A percentile compares a stretch with the other conserved stretches of the same genome.
Evolutionary conservation across 2,329 filamentous ascomycete species (phyloP).

Genomic region (Fusarium decemcellulare): DNA sequence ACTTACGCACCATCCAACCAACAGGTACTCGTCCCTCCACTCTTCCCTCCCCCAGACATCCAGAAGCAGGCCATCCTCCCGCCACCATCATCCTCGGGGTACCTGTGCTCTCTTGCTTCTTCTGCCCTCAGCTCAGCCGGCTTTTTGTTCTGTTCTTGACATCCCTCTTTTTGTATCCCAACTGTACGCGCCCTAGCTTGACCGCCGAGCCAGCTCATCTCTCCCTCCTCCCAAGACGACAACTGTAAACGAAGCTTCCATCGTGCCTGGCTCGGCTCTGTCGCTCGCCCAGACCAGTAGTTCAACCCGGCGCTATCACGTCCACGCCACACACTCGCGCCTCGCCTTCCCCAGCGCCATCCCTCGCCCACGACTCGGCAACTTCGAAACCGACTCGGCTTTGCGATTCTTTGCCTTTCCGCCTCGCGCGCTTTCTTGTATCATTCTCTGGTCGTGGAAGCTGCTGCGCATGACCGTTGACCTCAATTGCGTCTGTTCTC

Average conservation of each 20-base stretch:
- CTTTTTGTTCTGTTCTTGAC: neutral
- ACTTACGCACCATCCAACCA: constrained; percentile 32
- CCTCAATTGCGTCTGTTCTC: constrained; percentile 44
- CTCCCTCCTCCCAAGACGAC: constrained; percentile 5
- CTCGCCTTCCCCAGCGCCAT: constrained; percentile 37
- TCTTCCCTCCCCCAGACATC: constrained; percentile 36
- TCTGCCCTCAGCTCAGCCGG: neutral
- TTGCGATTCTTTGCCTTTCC: constrained; percentile 19
- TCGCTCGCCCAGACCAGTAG: constrained; percentile 35
- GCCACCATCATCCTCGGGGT: constrained; percentile 34
- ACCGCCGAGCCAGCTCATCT: neutral
- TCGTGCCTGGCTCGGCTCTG: constrained; percentile 24
- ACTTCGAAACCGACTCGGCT: constrained; percentile 33
- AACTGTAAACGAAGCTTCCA: constrained; percentile 7
- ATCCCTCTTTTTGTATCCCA: constrained; percentile 5
- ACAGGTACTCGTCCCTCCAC: constrained; percentile 37
- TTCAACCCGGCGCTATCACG: constrained; percentile 40
- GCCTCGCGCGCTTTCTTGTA: constrained; percentile 19
- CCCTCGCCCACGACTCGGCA: constrained; percentile 32
- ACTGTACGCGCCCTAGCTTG: constrained; percentile 1
- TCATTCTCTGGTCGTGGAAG: constrained; percentile 14
- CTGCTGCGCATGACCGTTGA: constrained; percentile 45
- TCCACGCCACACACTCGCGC: constrained; percentile 45
- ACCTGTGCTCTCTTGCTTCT: constrained; percentile 20
- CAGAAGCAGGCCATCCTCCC: constrained; percentile 38